Evolutionary conservation across 1,139 yeast genomes (phyloP).

Genomic region (Candida glucosophila): DNA sequence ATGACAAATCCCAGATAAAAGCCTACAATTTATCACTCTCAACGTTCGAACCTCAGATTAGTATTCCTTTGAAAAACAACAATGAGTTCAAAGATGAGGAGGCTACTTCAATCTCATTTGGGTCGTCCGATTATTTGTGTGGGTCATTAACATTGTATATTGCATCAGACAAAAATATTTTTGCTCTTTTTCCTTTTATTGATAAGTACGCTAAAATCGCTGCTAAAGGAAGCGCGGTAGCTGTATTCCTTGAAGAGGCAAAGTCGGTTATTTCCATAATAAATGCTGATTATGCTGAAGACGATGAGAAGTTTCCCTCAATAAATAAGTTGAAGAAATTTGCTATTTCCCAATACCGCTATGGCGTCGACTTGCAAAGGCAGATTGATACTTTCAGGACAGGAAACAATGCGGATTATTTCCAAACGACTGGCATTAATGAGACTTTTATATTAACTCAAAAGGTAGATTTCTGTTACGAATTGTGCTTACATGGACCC

Average conservation of each 20-base stretch:
- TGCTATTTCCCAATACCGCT: constrained; percentile 13
- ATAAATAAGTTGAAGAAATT: constrained; percentile 11
- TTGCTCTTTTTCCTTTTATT: constrained; percentile 27
- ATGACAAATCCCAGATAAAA: constrained; percentile 13
- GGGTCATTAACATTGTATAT: constrained; percentile 32
- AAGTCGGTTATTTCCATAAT: constrained; percentile 10
- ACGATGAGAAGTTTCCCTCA: constrained; percentile 13
- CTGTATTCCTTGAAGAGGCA: constrained; percentile 19
- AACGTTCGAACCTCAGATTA: constrained; percentile 15
- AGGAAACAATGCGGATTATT: constrained; percentile 4
- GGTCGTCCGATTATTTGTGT: constrained; percentile 18
- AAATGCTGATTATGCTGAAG: constrained; percentile 11
- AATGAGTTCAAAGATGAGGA: constrained; percentile 9
- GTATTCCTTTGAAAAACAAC: constrained; percentile 11
- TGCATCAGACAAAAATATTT: constrained; percentile 15
- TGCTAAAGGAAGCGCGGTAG: constrained; percentile 15
- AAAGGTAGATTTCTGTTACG: constrained; percentile 12
- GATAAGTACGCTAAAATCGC: constrained; percentile 12
- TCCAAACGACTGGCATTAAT: constrained; percentile 9
- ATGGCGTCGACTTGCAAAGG: constrained; percentile 10
- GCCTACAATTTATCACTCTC: constrained; percentile 24
- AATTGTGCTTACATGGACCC: constrained; percentile 25
- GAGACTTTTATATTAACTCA: constrained; percentile 8
- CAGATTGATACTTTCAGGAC: constrained; percentile 10
- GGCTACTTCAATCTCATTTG: constrained; percentile 28